Conservation (phyloP, 2,329 filamentous ascomycete genomes). For the Zasmidium angulare region DNA sequence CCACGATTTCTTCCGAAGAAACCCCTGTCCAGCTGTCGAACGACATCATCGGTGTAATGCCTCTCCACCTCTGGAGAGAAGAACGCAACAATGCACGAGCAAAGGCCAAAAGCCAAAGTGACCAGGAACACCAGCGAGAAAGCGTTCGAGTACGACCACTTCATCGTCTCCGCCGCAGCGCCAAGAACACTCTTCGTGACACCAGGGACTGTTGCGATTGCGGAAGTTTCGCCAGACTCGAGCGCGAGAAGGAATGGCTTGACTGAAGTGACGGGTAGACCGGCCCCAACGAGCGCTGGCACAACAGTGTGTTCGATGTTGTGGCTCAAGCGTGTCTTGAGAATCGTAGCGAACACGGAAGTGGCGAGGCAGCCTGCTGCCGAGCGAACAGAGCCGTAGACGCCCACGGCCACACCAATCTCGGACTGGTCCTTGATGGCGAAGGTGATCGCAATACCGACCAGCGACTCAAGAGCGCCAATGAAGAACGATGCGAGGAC, state of each 20-base stretch:
- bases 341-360: background rate
- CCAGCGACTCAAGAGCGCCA: background rate
- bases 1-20: no score
- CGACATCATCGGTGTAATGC: no score
- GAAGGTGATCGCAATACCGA: background rate
- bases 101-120: background rate
- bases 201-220: background rate
- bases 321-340: background rate
- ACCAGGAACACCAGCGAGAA: background rate
- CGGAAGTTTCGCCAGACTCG: background rate
- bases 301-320: background rate
- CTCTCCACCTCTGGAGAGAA: background rate
- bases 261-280: background rate
- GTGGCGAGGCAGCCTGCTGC: background rate
- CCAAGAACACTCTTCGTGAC: background rate
- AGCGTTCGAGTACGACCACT: background rate
- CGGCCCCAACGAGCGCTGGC: background rate
- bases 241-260: background rate
- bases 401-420: background rate
- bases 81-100: background rate
- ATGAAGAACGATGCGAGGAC: background rate
- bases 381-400: background rate
- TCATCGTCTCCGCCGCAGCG: background rate
- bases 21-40: no score
- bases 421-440: slow-evolving; percentile 1